Base-by-base conservation (phyloP, 257 asterid species). In the Nicotiana undulata region DNA sequence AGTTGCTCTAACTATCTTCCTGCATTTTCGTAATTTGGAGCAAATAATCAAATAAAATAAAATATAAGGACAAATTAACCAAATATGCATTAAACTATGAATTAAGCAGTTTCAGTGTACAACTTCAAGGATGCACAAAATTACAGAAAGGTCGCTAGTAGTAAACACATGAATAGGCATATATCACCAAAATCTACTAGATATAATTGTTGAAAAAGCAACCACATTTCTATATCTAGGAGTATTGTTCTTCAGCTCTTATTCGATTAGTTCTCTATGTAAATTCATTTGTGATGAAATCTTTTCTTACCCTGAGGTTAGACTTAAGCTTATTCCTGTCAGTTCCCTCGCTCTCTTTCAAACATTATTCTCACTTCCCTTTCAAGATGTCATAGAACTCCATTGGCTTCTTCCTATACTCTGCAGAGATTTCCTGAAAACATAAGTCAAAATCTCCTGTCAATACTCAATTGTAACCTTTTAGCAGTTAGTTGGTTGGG, bases 321-420 rank as follows among this genome's bases (percentile, higher is more conserved):
- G 52, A 53, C 29, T 34, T 72, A 46, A 46, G 58, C 60, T 72
- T 72, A 24, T 46, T 22, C 15, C 22, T 10, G 53, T 20, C 55
- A 67, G 3, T 37, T 68, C 56, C 22, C 56, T 68, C 20, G 6
- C 77, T 68, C 10, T 68, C 32, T 11, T 68, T 6, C 60, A 46
- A 72, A 29, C 3, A 34, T 72, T 70, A 44, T 6, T 70, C 52
- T 84, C 79, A 91, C 72, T 92, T 79, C 81, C 89, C 97, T 83
- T 89, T 91, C 83, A 95, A 82, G 11, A 95, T 85, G 86, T 93
- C 94, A 76, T 90, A 91, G 82, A 83, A 93, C 75, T 92, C 97
- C 79, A 87, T 8, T 2, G 99, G 97, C 88, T 90, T 93, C 86
- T 90, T 93, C 94, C 85, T 92, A 9, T 88, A 88, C 28, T 89